Evolutionary conservation across 2,329 filamentous ascomycete species (phyloP), one percentile per base, ranked within the genome.

Genomic region (Fusarium sp.): DNA sequence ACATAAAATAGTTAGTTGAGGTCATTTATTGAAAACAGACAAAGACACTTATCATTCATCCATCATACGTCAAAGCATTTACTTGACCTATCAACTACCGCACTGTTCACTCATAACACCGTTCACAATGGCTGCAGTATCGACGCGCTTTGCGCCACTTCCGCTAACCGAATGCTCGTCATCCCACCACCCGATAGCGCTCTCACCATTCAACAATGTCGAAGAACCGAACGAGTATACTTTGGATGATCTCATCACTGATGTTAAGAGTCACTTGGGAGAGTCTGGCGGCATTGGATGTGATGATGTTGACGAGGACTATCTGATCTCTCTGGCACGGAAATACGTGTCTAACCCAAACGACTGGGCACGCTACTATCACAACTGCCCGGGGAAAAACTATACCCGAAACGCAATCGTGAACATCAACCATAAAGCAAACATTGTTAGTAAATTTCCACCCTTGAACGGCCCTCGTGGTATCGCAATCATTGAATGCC

Each of bases 271-370:
- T 1, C 59, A 62, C 10, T 6, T 62, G 3, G 59, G 59, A 5
- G 34, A 62, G 22, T 51, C 20, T 6, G 46, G 56, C 0, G 59
- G 59, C 2, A 62, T 62, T 10, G 59, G 59, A 18, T 61, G 56
- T 11, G 56, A 61, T 0, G 59, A 62, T 2, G 43, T 62, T 11
- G 46, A 62, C 13, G 59, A 62, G 42, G 34, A 62, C 6, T 62
- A 62, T 5, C 42, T 62, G 9, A 46, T 62, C n/a, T 45, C 56
- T 3, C 1, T 62, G 2, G 45, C 57, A 0, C 51, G 24, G 3
- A 62, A 54, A 14, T 62, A 62, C 40, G 33, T 26, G 7, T 62
- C 59, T 2, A 62, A 62, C 4, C 59, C 59, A 2, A 62, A 62
- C 3, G 59, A 62, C 1, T 62, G 59, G 59, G 59, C 56, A 20